phyloP scores from a whole-genome alignment of 129 eudicot species.

The Oenanthe sinensis region DNA sequence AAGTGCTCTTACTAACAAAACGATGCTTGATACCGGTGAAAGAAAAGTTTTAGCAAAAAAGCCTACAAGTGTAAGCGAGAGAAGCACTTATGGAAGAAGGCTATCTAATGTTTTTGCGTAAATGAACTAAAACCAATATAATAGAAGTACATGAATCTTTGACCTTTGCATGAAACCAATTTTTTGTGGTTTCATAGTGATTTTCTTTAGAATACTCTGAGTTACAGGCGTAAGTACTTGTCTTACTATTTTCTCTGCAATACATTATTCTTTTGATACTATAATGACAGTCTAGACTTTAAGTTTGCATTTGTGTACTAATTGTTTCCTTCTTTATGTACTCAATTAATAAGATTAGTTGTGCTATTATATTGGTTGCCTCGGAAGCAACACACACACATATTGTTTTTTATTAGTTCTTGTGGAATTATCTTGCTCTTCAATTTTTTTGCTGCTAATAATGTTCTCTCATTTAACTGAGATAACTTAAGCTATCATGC shows the following conservation, averaged over 20 bases:
- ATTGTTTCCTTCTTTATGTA: neutral
- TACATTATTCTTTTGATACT: neutral
- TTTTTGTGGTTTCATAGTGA: neutral
- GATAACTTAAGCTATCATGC: neutral
- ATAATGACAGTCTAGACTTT: neutral
- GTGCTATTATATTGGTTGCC: neutral
- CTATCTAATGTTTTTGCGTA: neutral
- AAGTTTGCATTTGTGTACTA: neutral
- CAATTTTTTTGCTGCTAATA: neutral
- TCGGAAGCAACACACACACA: neutral
- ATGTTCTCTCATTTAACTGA: neutral
- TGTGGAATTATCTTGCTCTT: neutral
- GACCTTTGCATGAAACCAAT: neutral
- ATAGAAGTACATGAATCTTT: neutral
- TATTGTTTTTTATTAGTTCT: neutral
- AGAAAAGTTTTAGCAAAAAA: neutral
- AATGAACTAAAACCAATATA: neutral
- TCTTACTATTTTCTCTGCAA: neutral
- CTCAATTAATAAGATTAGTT: neutral
- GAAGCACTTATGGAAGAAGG: neutral
- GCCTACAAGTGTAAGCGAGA: neutral
- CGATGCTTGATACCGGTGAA: neutral
- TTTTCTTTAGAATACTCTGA: neutral
- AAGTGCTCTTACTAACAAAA: neutral
- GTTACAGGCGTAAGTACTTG: neutral